Percentiles rank a stretch among this genome's conserved stretches.
These are phyloP conservation scores for Globisporangium barbulae DNA, from an alignment of 352 stramenopile species.

Conservation along the genomic window DNA sequence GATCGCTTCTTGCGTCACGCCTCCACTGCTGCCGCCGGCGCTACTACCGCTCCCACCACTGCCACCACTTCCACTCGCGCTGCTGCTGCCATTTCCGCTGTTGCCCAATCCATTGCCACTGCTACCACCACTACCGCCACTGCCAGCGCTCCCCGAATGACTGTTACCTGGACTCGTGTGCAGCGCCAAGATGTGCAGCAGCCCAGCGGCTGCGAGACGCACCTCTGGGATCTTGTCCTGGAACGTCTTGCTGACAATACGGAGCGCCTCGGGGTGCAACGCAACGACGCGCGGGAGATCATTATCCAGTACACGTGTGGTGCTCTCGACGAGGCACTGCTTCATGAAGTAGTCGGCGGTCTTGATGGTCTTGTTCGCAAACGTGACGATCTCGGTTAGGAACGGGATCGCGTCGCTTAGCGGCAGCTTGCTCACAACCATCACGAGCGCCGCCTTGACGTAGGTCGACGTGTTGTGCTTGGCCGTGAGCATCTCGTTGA, in stretches of 20 bases:
- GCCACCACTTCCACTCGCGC: constrained; percentile 19
- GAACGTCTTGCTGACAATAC: constrained; percentile 63
- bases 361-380: constrained; percentile 57
- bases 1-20: constrained; percentile 65
- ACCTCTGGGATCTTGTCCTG: constrained; percentile 82
- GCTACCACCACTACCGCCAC: constrained; percentile 6
- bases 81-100: constrained; percentile 10
- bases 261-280: constrained; percentile 64
- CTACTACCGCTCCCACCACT: constrained; percentile 6
- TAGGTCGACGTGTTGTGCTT: constrained; percentile 62
- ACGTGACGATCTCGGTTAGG: constrained; percentile 56
- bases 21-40: constrained; percentile 14
- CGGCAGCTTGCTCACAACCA: constrained; percentile 57
- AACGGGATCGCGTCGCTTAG: constrained; percentile 63
- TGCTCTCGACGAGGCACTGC: constrained; percentile 66
- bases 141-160: background rate
- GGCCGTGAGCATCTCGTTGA: constrained; percentile 51
- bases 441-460: constrained; percentile 65
- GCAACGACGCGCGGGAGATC: constrained; percentile 34
- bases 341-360: constrained; percentile 78
- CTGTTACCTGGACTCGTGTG: constrained; percentile 34
- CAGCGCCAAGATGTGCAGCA: constrained; percentile 64
- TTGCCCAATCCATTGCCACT: constrained; percentile 19
- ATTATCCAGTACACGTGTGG: constrained; percentile 49
- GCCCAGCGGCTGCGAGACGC: constrained; percentile 45